Conservation (phyloP, 495 filamentous ascomycete genomes). For the Rostrohypoxylon terebratum region DNA sequence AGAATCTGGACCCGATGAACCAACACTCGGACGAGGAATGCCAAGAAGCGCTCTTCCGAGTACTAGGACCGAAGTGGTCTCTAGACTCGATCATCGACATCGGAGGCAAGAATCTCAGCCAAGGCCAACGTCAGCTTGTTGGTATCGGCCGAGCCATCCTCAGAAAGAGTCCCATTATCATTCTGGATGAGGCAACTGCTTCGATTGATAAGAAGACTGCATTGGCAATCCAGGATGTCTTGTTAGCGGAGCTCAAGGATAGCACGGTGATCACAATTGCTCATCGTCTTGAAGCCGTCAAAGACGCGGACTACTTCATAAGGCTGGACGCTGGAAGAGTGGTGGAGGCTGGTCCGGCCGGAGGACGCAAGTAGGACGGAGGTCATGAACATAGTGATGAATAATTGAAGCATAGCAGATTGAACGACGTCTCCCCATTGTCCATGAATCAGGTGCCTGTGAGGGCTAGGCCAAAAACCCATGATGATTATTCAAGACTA, state of each 20-base stretch:
- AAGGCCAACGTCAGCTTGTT: constrained; percentile 71
- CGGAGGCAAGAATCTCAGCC: constrained; percentile 70
- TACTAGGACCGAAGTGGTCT: constrained; percentile 57
- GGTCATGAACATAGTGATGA: neutral
- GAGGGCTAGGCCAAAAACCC: neutral
- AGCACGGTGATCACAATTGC: constrained; percentile 91
- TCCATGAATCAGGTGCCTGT: neutral
- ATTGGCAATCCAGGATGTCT: constrained; percentile 77
- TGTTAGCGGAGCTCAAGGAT: constrained; percentile 77
- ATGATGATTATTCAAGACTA: neutral
- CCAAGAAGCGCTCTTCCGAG: constrained; percentile 57
- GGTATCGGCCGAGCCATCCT: constrained; percentile 69
- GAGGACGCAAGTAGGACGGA: neutral
- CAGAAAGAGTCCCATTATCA: constrained; percentile 67
- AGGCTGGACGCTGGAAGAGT: constrained; percentile 74
- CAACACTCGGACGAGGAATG: constrained; percentile 62
- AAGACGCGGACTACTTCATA: constrained; percentile 78
- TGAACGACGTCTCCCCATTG: neutral
- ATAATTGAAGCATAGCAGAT: neutral
- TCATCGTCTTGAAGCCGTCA: constrained; percentile 84
- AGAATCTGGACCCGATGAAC: constrained; percentile 66
- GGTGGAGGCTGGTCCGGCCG: constrained; percentile 48
- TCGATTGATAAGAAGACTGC: constrained; percentile 84
- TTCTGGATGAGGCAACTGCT: constrained; percentile 87
- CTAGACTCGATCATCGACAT: constrained; percentile 62